Percentiles rank a stretch among this genome's conserved stretches.
phyloP scores from a whole-genome alignment of 164 flowering plant species.

The Buxus sempervirens region DNA sequence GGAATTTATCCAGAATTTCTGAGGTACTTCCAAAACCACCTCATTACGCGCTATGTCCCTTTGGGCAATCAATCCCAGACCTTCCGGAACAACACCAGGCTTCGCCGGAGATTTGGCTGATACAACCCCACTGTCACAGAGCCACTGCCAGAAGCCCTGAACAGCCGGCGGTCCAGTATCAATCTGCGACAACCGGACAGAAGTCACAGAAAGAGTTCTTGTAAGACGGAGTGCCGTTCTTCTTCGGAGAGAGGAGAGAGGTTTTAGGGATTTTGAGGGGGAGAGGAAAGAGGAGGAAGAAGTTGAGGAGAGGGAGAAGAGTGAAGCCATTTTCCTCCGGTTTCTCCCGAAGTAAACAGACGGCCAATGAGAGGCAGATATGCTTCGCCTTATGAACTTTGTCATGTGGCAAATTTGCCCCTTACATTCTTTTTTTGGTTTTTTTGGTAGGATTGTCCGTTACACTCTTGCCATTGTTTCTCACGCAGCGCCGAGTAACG shows the following conservation, averaged over 20 bases:
- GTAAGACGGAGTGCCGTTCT: slow-evolving; percentile 14
- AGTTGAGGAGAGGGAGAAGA: slow-evolving; percentile 12
- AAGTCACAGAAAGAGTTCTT: slow-evolving; percentile 15
- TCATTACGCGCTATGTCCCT: slow-evolving; percentile 60
- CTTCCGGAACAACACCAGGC: slow-evolving; percentile 66
- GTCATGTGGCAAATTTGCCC: too few relatives aligned
- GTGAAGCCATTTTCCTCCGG: slow-evolving; percentile 8
- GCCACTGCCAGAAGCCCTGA: slow-evolving; percentile 74
- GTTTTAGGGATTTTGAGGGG: slow-evolving; percentile 15
- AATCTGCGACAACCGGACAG: slow-evolving; percentile 21
- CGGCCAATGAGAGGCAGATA: too few relatives aligned
- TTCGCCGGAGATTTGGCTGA: slow-evolving; percentile 47
- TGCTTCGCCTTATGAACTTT: too few relatives aligned
- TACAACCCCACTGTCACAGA: slow-evolving; percentile 52
- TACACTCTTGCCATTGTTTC: too few relatives aligned
- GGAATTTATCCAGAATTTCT: slow-evolving; percentile 75
- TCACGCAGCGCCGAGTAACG: too few relatives aligned
- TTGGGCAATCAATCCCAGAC: slow-evolving; percentile 75
- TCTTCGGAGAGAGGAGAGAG: slow-evolving; percentile 6
- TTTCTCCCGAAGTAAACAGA: too few relatives aligned
- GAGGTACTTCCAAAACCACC: slow-evolving; percentile 83
- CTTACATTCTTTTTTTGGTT: too few relatives aligned
- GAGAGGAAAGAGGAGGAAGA: slow-evolving; percentile 22
- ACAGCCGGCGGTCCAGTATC: slow-evolving; percentile 34
- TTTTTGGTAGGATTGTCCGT: too few relatives aligned